Percentiles rank a stretch among this genome's conserved stretches.
These are phyloP conservation scores for Chlamydomonas sp. DNA, from an alignment of 139 green algal species.

Conservation along the genomic window DNA sequence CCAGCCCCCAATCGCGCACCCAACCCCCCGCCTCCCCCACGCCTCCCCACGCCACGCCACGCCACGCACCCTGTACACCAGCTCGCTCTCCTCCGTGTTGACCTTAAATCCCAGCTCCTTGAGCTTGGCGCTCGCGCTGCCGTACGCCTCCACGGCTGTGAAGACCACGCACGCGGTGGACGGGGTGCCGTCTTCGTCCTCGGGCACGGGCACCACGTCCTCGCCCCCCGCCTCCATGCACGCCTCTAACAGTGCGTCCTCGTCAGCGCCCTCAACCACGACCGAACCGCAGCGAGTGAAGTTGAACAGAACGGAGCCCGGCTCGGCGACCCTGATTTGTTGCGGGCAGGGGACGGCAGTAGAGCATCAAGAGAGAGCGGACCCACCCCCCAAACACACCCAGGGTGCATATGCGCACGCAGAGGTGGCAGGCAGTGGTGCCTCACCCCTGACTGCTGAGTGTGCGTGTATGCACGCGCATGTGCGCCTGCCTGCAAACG, in stretches of 20 bases:
- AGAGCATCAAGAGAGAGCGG: too few relatives aligned
- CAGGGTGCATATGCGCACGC: not conserved
- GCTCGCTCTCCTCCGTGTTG: conserved; percentile 44
- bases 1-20: not conserved
- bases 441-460: too few relatives aligned
- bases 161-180: conserved; percentile 10
- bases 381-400: too few relatives aligned
- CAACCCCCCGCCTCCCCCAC: conserved; percentile 17
- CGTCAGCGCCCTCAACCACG: conserved; percentile 23
- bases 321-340: conserved; percentile 73
- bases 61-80: conserved; percentile 37
- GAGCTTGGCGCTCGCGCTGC: conserved; percentile 4
- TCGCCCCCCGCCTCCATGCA: conserved; percentile 69
- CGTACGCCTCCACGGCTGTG: conserved; percentile 10
- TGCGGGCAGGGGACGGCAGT: too few relatives aligned
- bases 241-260: conserved; percentile 64
- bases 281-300: conserved; percentile 48
- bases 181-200: conserved; percentile 26
- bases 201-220: conserved; percentile 44
- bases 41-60: too few relatives aligned
- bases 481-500: too few relatives aligned
- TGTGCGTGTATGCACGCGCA: too few relatives aligned
- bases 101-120: conserved; percentile 20
- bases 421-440: too few relatives aligned
- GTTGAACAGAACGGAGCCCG: conserved; percentile 84